A percentile compares a stretch with the other conserved stretches of the same genome.
Evolutionary conservation across 768 basidiomycete genomes (phyloP).

Genomic region (Crepidotus variabilis): DNA sequence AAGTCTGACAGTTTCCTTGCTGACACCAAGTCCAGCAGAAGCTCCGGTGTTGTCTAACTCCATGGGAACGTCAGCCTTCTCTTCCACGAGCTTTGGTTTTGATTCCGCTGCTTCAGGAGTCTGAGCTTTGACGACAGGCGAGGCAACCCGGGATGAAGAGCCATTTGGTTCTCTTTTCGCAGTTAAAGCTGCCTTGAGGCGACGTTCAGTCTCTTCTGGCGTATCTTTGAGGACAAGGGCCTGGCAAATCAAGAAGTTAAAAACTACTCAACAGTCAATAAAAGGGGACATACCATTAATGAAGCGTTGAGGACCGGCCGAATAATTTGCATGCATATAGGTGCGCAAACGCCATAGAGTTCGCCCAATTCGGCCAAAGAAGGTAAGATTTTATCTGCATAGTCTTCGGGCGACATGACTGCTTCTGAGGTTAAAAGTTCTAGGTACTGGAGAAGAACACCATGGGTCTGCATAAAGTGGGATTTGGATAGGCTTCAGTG

Average conservation of each 20-base stretch:
- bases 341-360: constrained; percentile 75
- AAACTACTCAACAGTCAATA: constrained; percentile 1
- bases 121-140: constrained; percentile 38
- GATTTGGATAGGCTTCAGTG: constrained; percentile 14
- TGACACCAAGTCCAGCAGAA: constrained; percentile 16
- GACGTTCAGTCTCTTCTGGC: constrained; percentile 75
- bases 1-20: constrained; percentile 35
- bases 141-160: constrained; percentile 56
- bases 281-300: constrained; percentile 50
- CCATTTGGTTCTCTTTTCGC: constrained; percentile 71
- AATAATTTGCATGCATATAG: constrained; percentile 92
- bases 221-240: constrained; percentile 28
- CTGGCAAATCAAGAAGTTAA: constrained; percentile 26
- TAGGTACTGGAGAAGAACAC: constrained; percentile 87
- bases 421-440: constrained; percentile 78
- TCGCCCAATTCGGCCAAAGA: constrained; percentile 68
- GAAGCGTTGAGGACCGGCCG: constrained; percentile 72
- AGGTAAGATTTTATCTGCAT: constrained; percentile 72
- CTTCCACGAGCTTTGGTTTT: constrained; percentile 23
- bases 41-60: constrained; percentile 37
- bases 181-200: constrained; percentile 73
- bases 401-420: constrained; percentile 66
- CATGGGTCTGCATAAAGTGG: constrained; percentile 65
- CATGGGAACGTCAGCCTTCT: constrained; percentile 41
- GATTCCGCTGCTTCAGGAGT: constrained; percentile 14